Percentiles rank a stretch among this genome's conserved stretches.
Conservation (phyloP, 441 rosid species). For the Erodium moschatum region DNA sequence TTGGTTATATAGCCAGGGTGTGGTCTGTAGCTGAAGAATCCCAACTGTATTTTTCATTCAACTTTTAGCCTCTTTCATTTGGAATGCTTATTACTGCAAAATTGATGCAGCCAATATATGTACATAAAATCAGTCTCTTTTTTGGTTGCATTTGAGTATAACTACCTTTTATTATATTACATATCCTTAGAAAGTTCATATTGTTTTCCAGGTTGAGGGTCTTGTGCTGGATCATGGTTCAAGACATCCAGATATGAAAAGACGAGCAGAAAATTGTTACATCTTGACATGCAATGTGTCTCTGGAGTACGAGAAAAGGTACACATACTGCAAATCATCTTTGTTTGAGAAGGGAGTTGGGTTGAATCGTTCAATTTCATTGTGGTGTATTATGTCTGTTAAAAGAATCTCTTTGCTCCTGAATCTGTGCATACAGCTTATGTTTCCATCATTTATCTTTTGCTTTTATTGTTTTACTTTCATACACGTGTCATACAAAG, state of each 20-base stretch:
- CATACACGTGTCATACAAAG: neutral
- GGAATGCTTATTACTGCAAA: neutral
- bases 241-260: slow-evolving; percentile 98
- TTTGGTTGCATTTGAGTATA: neutral
- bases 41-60: neutral
- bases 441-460: neutral
- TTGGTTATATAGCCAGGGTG: neutral
- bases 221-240: slow-evolving; percentile 98
- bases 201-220: slow-evolving; percentile 64
- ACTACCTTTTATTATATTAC: neutral
- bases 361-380: neutral
- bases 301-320: slow-evolving; percentile 95
- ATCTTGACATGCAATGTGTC: slow-evolving; percentile 91
- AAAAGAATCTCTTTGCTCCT: neutral
- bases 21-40: neutral
- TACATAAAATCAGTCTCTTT: neutral
- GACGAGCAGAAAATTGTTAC: slow-evolving; percentile 85
- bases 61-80: neutral
- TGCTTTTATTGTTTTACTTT: neutral
- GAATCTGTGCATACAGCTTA: neutral
- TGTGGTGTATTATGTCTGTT: neutral
- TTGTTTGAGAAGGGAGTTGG: slow-evolving; percentile 8
- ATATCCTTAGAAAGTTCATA: neutral
- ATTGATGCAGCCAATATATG: neutral
- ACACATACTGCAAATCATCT: neutral